A percentile compares a stretch with the other conserved stretches of the same genome.
Evolutionary conservation across 2,329 filamentous ascomycete genomes (phyloP).

Genomic region (Whalleya microplaca): DNA sequence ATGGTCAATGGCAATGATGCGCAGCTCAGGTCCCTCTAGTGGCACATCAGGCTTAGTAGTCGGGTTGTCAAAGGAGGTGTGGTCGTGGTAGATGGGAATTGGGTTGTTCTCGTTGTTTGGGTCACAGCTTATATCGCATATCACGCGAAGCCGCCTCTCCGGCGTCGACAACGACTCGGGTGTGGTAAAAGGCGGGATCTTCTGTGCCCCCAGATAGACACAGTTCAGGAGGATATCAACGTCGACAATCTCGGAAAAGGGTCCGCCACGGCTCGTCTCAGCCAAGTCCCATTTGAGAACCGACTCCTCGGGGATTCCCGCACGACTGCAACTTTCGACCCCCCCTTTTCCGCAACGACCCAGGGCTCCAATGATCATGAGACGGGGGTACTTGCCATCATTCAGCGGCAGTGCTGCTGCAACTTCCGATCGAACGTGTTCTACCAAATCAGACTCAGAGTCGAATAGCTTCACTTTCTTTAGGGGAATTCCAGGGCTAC

Average conservation of each 20-base stretch:
- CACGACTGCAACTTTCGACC: slow-evolving; percentile 75
- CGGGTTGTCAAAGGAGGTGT: slow-evolving; percentile 87
- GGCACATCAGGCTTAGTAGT: slow-evolving; percentile 75
- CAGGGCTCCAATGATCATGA: slow-evolving; percentile 84
- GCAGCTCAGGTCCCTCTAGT: slow-evolving; percentile 63
- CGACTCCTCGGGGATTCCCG: slow-evolving; percentile 70
- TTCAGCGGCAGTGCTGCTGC: slow-evolving; percentile 49
- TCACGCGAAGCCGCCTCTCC: slow-evolving; percentile 74
- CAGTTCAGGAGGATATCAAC: slow-evolving; percentile 82
- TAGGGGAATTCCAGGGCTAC: slow-evolving; percentile 70
- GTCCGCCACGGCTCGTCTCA: slow-evolving; percentile 77
- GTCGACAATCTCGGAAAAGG: slow-evolving; percentile 78
- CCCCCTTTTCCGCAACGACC: slow-evolving; percentile 85
- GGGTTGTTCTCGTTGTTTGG: slow-evolving; percentile 72
- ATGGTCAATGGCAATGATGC: slow-evolving; percentile 88
- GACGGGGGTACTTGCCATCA: slow-evolving; percentile 68
- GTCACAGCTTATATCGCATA: slow-evolving; percentile 80
- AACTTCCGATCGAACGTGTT: too few species aligned
- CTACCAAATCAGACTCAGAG: too few species aligned
- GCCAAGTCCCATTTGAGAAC: slow-evolving; percentile 75
- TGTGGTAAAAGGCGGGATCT: slow-evolving; percentile 83
- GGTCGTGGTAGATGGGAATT: slow-evolving; percentile 80
- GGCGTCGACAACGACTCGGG: slow-evolving; percentile 67
- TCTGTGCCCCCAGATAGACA: slow-evolving; percentile 81
- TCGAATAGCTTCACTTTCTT: too few species aligned